Conservation (phyloP, 441 rosid genomes). For the Sinapis alba region DNA sequence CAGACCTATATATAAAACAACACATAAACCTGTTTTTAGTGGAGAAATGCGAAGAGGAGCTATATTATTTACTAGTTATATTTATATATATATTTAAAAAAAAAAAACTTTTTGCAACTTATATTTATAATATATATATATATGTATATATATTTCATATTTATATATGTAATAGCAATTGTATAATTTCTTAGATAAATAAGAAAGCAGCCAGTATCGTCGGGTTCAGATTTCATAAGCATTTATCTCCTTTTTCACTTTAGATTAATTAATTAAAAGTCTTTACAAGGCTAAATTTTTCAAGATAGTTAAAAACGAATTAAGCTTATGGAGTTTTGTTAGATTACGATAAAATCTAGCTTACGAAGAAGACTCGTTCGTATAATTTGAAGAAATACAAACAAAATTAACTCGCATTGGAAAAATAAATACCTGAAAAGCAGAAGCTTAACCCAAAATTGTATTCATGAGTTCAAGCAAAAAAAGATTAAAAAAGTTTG, state of each 20-base stretch:
- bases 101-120: no score
- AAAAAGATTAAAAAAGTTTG: no score
- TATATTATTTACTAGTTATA: neutral
- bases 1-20: conserved; percentile 1
- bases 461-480: neutral
- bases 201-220: neutral
- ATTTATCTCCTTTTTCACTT: neutral
- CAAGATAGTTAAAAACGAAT: neutral
- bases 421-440: neutral
- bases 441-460: conserved; percentile 1
- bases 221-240: neutral
- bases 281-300: neutral
- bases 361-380: neutral
- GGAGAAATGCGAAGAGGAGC: neutral
- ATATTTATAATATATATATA: no score
- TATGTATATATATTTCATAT: no score
- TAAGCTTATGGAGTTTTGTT: neutral
- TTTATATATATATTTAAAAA: no score
- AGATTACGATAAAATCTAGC: neutral
- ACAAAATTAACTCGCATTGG: conserved; percentile 3
- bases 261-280: neutral
- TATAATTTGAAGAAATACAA: neutral
- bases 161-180: no score
- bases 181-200: no score
- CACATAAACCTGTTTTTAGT: neutral